phyloP scores from a whole-genome alignment of 805 yeast species.

The Jamesozyma rosinii region DNA sequence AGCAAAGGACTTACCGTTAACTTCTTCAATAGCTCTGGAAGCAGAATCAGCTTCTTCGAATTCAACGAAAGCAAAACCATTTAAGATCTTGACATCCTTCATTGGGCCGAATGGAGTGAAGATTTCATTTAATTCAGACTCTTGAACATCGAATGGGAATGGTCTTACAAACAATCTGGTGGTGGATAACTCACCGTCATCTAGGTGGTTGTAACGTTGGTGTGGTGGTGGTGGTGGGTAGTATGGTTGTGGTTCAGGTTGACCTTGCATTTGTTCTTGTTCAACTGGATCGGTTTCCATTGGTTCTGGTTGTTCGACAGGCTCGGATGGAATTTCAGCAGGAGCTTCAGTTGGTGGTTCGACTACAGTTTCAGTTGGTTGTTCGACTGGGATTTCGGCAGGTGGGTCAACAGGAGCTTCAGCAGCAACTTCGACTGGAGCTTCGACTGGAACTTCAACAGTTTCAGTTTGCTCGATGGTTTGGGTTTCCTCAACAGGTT shows the following conservation, averaged over 20 bases:
- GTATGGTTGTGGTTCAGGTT: constrained; percentile 15
- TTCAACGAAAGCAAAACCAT: constrained; percentile 86
- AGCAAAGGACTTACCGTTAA: constrained; percentile 62
- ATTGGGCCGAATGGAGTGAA: constrained; percentile 60
- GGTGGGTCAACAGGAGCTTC: constrained; percentile 3
- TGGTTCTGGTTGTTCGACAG: constrained; percentile 8
- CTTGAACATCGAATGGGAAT: constrained; percentile 43
- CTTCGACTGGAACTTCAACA: background rate
- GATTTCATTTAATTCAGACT: constrained; percentile 58
- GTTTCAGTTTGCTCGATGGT: background rate
- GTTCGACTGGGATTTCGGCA: constrained; percentile 3
- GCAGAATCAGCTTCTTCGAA: constrained; percentile 68
- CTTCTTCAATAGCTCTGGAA: constrained; percentile 61
- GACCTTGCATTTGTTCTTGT: constrained; percentile 6
- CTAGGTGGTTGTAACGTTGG: constrained; percentile 10
- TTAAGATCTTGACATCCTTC: constrained; percentile 58
- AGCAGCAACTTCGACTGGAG: constrained; percentile 4
- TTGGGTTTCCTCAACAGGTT: background rate
- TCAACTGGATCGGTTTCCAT: constrained; percentile 7
- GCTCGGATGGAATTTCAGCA: constrained; percentile 3
- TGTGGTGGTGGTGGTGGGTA: constrained; percentile 10
- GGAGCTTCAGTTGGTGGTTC: background rate
- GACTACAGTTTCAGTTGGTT: constrained; percentile 1
- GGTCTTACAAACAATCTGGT: constrained; percentile 54
- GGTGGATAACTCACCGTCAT: constrained; percentile 33